Conservation (phyloP, 371 early-diverging fungal genomes). For the Saksenaea oblongispora region DNA sequence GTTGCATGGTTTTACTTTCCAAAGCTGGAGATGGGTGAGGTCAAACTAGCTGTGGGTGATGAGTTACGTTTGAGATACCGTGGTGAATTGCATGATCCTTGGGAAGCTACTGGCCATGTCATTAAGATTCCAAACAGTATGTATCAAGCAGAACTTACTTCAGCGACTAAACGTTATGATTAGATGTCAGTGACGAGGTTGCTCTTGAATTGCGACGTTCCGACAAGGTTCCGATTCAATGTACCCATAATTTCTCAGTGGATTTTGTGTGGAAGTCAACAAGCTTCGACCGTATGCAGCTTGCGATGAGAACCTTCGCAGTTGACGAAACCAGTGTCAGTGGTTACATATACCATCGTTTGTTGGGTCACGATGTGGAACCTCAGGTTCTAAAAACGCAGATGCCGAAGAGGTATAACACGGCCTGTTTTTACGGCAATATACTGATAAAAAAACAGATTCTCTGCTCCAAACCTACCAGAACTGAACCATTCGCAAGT, state of each 20-base stretch:
- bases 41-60: slow-evolving; percentile 95
- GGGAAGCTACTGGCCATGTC: slow-evolving; percentile 92
- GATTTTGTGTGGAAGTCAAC: slow-evolving; percentile 99
- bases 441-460: slow-evolving; percentile 30
- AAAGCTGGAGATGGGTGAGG: slow-evolving; percentile 90
- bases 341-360: slow-evolving; percentile 92
- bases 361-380: slow-evolving; percentile 93
- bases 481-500: slow-evolving; percentile 98
- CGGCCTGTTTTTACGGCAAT: neutral
- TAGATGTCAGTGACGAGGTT: slow-evolving; percentile 91
- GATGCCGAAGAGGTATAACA: slow-evolving; percentile 73
- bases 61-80: slow-evolving; percentile 89
- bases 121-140: slow-evolving; percentile 93
- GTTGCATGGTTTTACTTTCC: slow-evolving; percentile 93
- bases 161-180: neutral
- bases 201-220: slow-evolving; percentile 77
- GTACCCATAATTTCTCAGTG: slow-evolving; percentile 94
- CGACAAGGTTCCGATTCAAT: slow-evolving; percentile 77
- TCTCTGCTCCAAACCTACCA: slow-evolving; percentile 91
- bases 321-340: slow-evolving; percentile 92
- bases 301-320: slow-evolving; percentile 94
- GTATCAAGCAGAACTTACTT: slow-evolving; percentile 4
- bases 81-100: slow-evolving; percentile 83
- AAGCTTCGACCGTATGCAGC: slow-evolving; percentile 96
- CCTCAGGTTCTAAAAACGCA: slow-evolving; percentile 71